Base-by-base conservation (phyloP, 192 early-diverging fungal genomes). In the Lobosporangium transversale region DNA sequence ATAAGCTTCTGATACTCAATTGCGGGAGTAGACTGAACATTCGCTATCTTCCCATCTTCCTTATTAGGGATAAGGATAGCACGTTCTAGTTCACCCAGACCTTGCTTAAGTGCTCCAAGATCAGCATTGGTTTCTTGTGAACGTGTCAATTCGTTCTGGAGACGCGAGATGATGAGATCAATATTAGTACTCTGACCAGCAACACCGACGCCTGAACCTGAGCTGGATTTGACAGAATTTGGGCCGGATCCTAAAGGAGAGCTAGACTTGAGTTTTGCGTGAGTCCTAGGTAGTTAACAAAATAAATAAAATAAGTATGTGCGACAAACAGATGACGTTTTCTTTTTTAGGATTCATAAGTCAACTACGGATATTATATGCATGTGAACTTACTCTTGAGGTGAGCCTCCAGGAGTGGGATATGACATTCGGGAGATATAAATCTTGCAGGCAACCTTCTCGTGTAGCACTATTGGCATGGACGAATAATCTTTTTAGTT, bases 391-490 rank as follows among this genome's bases (percentile, higher is more conserved):
- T 75, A 76, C 64, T 76, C 73, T 67, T 76, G 73, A 21, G 73
- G 63, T 2, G 58, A 62, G 18, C 73, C 63, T 49, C 53, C 53
- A 15, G 58, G 65, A 2, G 73, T 62, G 15, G 73, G 58, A 31
- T 66, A 66, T 44, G 62, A 64, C 64, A 67, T 62, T 42, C 64
- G 57, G 6, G 64, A 76, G 37, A 67, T 57, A 53, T 67, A 76
- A 31, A 67, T 57, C 59, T 67, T 76, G 59, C 64, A 76, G 26
- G 73, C 63, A 20, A 76, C 73, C 65, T 76, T 76, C 32, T 76
- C 73, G 14, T 76, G 73, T 15, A 76, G 58, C 53, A 76, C 73
- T 76, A 37, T 32, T 8, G 17, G 37, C 12, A 36, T 10, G 37
- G 40, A 42, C 17, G 10, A 42, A 17, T 42, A 42, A 42, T 42